Base-by-base conservation (phyloP, 73 alveolate species). In the Effrenium voratum region DNA sequence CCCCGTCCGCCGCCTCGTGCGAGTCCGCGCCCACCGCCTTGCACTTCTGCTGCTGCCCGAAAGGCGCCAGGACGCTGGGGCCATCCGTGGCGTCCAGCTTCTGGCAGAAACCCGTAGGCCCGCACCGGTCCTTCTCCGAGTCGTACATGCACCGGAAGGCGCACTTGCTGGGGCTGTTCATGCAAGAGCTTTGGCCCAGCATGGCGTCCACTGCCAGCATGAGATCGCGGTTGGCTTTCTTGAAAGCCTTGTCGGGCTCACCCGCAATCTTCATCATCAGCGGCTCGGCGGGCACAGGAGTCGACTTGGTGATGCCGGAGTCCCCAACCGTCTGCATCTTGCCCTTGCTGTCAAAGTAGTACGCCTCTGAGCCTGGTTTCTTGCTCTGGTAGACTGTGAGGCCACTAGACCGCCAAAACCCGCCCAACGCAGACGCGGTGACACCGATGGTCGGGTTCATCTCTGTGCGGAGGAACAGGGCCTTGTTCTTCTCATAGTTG, bases 161-260 rank as follows among this genome's bases (percentile, higher is more conserved):
- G 75, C 75, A 60, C 5, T 22, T 30, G 75, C 75, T 60, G 13
- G 13, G 36, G 28, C 75, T 60, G 75, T 19, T 60, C 75, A 60
- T 30, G 75, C 75, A 60, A 19, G 75, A 60, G 75, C 75, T 60
- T 36, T 60, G 75, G 75, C 75, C 75, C 75, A 60, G 75, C 75
- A 60, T 60, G 75, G 75, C 75, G 34, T 60, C 75, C 75, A 60
- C n/a, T n/a, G n/a, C n/a, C n/a, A n/a, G n/a, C n/a, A n/a, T n/a
- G n/a, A n/a, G n/a, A n/a, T n/a, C n/a, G n/a, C n/a, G n/a, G n/a
- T n/a, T n/a, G n/a, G n/a, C n/a, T n/a, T n/a, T n/a, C n/a, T n/a
- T n/a, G n/a, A n/a, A n/a, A n/a, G n/a, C n/a, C n/a, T n/a, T n/a
- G n/a, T n/a, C n/a, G n/a, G n/a, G n/a, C n/a, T n/a, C n/a, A n/a